Base-by-base conservation (phyloP, 805 yeast species). In the Teunomyces atbi region DNA sequence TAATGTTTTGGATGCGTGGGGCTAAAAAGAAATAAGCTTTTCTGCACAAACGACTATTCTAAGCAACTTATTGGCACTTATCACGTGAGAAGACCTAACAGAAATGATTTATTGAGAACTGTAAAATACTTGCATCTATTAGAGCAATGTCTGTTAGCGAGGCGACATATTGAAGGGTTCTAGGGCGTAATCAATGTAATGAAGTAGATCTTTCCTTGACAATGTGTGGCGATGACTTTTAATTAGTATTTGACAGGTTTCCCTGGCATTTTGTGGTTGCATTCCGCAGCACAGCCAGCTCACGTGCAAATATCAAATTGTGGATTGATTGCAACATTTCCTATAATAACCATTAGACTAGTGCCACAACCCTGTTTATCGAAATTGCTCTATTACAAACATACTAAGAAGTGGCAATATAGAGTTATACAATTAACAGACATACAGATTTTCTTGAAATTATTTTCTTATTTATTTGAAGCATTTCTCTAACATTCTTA, bases 271-370 rank as follows among this genome's bases (percentile, higher is more conserved):
- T 18, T 19, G 27, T n/a, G 13, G 16, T 21, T 8, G 12, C 27
- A 20, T 19, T 29, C 38, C 18, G 39, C 28, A n/a, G 28, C 4
- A 13, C n/a, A n/a, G 11, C 16, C 11, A 12, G 39, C 18, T 53
- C 64, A 60, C 65, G 65, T 60, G 64, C 43, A 40, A 35, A 47
- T 33, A 34, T 42, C 55, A 46, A 56, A 60, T 59, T 59, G 64
- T 59, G 64, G 65, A 45, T 51, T 16, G 35, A 50, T 52, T 52
- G 57, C 57, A 51, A 46, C 52, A 49, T 51, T 34, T 26, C 27
- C 19, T 21, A 44, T 41, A 49, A 6, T 32, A 36, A 39, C n/a
- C 39, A 12, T 19, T 4, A 21, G 13, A 12, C 8, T 2, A 5
- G 27, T 36, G 39, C 39, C 39, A 20, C 39, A 36, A 21, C 28